Conservation (phyloP, 768 basidiomycete species). For the Coprinellus aureogranulatus region DNA sequence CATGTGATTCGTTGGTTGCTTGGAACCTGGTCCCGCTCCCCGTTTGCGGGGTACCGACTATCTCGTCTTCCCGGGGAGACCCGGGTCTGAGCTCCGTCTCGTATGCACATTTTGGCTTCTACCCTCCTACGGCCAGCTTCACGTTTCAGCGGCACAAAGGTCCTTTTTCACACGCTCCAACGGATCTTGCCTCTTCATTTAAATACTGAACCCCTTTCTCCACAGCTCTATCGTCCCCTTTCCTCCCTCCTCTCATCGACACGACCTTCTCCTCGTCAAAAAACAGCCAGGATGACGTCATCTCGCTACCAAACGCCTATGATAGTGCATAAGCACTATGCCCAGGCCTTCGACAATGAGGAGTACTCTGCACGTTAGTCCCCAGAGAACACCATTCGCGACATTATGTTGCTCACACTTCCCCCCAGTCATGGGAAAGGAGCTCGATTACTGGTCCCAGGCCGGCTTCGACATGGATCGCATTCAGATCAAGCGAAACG, state of each 20-base stretch:
- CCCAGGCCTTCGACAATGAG: constrained; percentile 70
- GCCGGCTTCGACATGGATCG: constrained; percentile 99
- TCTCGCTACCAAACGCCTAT: constrained; percentile 87
- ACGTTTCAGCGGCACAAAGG: constrained; percentile 17
- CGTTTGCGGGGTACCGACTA: constrained; percentile 4
- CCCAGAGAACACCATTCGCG: too few relatives aligned
- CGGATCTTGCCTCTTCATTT: constrained; percentile 14
- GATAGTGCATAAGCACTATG: constrained; percentile 85
- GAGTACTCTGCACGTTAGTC: constrained; percentile 55
- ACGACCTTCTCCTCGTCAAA: constrained; percentile 71
- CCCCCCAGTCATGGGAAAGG: constrained; percentile 78
- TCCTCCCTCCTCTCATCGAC: constrained; percentile 23
- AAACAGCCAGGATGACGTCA: too few relatives aligned
- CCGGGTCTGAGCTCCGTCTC: background rate
- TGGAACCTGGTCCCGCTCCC: background rate
- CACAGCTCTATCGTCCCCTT: constrained; percentile 8
- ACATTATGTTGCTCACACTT: background rate
- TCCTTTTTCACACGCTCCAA: constrained; percentile 16
- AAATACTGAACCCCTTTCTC: constrained; percentile 12
- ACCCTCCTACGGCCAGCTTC: background rate
- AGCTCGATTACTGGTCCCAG: constrained; percentile 96
- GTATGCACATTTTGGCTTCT: background rate
- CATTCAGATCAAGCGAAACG: constrained; percentile 94
- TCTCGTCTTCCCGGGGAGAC: background rate
- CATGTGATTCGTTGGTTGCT: constrained; percentile 13